Base-by-base conservation (phyloP, 73 alveolate species). In the Uronychia binucleata region DNA sequence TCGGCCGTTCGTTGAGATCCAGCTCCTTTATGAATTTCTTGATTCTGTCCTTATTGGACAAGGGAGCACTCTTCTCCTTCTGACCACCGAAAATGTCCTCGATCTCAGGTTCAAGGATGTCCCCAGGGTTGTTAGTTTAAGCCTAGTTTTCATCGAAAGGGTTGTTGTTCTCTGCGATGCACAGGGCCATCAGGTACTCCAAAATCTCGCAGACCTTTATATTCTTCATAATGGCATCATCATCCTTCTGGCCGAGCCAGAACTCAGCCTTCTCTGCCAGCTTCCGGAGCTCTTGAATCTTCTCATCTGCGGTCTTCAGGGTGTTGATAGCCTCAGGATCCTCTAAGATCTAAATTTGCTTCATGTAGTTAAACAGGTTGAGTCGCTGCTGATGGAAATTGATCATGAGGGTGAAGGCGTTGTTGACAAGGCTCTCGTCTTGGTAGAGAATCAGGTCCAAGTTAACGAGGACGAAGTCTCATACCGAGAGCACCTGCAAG, bases 241-340 rank as follows among this genome's bases (percentile, higher is more conserved):
- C 32, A 29, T 82, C 83, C 57, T 33, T 5, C 1, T 26, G 33
- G 1, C 89, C 89, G 30, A 82, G 57, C 89, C 89, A 82, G 34
- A 82, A 82, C 59, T 82, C 89, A 74, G 89, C 77, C 33, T 67
- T 82, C 34, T 82, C 82, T 1, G 89, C 89, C 35, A 74, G 31
- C 30, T 74, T 58, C 57, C 80, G 60, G 33, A 82, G 78, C 31
- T 82, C 59, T 26, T 30, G 31, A 14, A 82, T 60, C 25, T 60
- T 74, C 14, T 74, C 80, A 26, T 74, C 84, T 1, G 77, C 78
- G 1, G n/a, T 67, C 28, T 74, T 75, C 34, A 82, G 30, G n/a
- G 77, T 82, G 19, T 82, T 58, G 74, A 67, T 82, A 1, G 77
- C 60, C 26, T 82, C 79, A 67, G 60, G 82, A 1, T 79, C 86